Evolutionary conservation across 805 yeast species (phyloP).

Genomic region (Candida ipomoeae): DNA sequence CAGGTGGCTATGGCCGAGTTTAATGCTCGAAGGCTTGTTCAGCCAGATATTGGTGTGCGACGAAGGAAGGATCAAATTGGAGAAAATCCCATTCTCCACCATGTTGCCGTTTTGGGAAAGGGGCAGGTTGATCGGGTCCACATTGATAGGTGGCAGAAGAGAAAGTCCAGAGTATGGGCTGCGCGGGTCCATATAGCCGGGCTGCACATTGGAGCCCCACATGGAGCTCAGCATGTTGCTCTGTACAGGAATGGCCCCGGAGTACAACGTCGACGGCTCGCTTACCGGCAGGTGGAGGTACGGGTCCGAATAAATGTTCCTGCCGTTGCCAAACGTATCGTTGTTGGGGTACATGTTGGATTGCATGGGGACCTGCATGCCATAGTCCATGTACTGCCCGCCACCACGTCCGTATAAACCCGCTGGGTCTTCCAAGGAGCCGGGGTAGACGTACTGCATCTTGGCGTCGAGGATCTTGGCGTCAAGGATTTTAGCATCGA

Average conservation of each 20-base stretch:
- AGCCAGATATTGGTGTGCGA: slow-evolving; percentile 17
- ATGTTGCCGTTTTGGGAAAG: slow-evolving; percentile 8
- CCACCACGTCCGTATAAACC: background rate
- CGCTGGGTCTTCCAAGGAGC: background rate
- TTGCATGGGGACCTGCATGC: background rate
- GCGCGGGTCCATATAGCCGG: slow-evolving; percentile 10
- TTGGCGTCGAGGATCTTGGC: too few species aligned
- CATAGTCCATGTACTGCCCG: background rate
- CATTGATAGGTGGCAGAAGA: slow-evolving; percentile 6
- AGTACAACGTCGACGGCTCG: background rate
- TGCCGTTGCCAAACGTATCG: background rate
- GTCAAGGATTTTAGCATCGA: too few species aligned
- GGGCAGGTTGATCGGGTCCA: slow-evolving; percentile 11
- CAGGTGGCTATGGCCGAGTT: slow-evolving; percentile 11
- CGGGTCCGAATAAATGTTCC: background rate
- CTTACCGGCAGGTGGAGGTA: slow-evolving; percentile 1
- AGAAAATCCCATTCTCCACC: slow-evolving; percentile 9
- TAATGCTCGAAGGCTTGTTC: slow-evolving; percentile 10
- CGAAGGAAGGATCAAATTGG: slow-evolving; percentile 10
- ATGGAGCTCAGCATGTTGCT: background rate
- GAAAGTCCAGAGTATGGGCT: slow-evolving; percentile 10
- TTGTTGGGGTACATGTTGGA: background rate
- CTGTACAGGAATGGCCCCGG: background rate
- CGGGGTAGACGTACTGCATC: too few species aligned
- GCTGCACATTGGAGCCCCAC: slow-evolving; percentile 4